Base-by-base conservation (phyloP, 352 stramenopile species). In the Thraustochytrium striatum region DNA sequence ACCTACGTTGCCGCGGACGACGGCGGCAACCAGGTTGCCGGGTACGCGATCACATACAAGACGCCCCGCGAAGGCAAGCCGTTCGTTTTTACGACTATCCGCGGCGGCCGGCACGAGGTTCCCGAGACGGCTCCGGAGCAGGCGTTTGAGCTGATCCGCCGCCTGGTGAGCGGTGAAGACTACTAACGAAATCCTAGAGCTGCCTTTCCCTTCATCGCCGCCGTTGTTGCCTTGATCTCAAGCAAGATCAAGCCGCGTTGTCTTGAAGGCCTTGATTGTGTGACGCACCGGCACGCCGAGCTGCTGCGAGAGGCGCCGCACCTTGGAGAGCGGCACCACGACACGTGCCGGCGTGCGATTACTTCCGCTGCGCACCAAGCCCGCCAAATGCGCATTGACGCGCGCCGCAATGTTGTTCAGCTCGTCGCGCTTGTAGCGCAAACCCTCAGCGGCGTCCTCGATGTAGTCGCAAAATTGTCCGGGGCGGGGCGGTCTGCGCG, bases 41-140 rank as follows among this genome's bases (percentile, higher is more conserved):
- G 83, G 1, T 85, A 86, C 62, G 81, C 82, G 2, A 72, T 81
- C 19, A 38, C 72, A 9, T 86, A 84, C 61, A 68, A 85, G 38
- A 59, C 65, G 19, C 36, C 50, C 25, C 21, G 36, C 11, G 65
- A 75, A 9, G 81, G 68, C 32, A 83, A 75, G 33, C n/a, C 11
- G 0, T 75, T 75, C 65, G 65, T 75, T n/a, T 30, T 75, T 5
- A 75, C 65, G 9, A 75, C 65, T 8, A 50, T 75, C 35, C 43
- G 52, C 30, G 65, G 65, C 16, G 65, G 65, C 8, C 65, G 65
- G 3, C 65, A 75, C 30, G 65, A 75, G 50, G 65, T 75, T 9
- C 65, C 65, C 9, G 65, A 75, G 39, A 62, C 65, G 21, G 65
- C 65, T 28, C 65, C 65, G 30, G 41, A 75, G 30, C 65, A 75